Base-by-base conservation (phyloP, 495 filamentous ascomycete genomes). In the Penicillium cataractarum region DNA sequence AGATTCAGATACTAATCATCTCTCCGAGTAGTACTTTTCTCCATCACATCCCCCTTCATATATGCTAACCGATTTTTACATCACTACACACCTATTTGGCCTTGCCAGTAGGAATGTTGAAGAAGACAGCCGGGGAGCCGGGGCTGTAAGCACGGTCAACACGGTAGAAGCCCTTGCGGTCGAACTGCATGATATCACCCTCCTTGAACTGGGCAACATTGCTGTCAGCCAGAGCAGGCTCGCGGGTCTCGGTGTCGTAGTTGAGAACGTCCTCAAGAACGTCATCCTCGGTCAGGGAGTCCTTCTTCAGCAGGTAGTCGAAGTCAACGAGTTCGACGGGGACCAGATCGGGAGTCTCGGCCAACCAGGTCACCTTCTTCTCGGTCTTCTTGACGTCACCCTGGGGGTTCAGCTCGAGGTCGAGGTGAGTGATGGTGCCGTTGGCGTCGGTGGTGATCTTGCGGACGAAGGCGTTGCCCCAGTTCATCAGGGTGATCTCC, bases 321-420 rank as follows among this genome's bases (percentile, higher is more conserved):
- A 97, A 97, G 63, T 96, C 92, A 65, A 92, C 91, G 5, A 97
- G 81, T 73, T 96, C 90, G 22, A 95, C 89, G 0, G 89, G 86
- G 32, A 96, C 83, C 8, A 95, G 80, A 22, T 89, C 84, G 78
- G 94, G 90, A 42, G 84, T 85, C 50, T 92, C 84, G 4, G 91
- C 87, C 37, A 97, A 82, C 93, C 93, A 97, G 3, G 93, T 97
- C 29, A 97, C 83, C 81, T 97, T 97, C 85, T 97, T 96, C 71
- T 92, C 87, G n/a, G 93, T 97, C 74, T 87, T 86, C 82, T 93
- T 95, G 74, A 97, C 87, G 71, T 97, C 93, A 57, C 93, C 93
- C 70, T 90, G 82, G 31, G 96, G 86, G 71, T 97, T 88, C 4
- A 97, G 84, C 69, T 95, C 91, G 48, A 92, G 82, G 44, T 89